These are phyloP conservation scores for Cryphonectria parasitica DNA, from an alignment of 2,329 filamentous ascomycete species.

Conservation along the genomic window DNA sequence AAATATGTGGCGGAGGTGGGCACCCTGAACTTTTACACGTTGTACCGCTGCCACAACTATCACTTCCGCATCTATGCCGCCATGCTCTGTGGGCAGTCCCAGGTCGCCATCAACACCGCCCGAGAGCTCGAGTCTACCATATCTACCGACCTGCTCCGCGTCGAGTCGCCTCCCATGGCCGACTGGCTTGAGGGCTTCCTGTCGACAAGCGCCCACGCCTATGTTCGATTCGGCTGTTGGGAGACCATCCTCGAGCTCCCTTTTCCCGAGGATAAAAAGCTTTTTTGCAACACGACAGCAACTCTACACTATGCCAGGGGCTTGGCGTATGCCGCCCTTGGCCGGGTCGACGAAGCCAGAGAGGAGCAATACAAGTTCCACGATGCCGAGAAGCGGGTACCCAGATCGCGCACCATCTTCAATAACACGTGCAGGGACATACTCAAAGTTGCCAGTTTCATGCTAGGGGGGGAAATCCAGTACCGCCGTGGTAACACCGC, in stretches of 20 bases:
- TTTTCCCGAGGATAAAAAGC: slow-evolving; percentile 58
- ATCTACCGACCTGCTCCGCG: slow-evolving; percentile 64
- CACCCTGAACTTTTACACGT: slow-evolving; percentile 72
- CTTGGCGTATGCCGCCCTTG: slow-evolving; percentile 65
- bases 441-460: slow-evolving; percentile 63
- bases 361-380: slow-evolving; percentile 55
- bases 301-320: slow-evolving; percentile 71
- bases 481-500: slow-evolving; percentile 66
- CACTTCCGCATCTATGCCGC: slow-evolving; percentile 78
- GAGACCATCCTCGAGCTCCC: slow-evolving; percentile 61
- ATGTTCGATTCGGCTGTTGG: slow-evolving; percentile 77
- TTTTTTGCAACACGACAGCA: slow-evolving; percentile 73
- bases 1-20: slow-evolving; percentile 64
- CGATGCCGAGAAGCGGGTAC: slow-evolving; percentile 55
- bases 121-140: slow-evolving; percentile 63
- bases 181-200: slow-evolving; percentile 78
- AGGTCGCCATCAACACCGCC: slow-evolving; percentile 64
- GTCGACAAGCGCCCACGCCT: slow-evolving; percentile 68
- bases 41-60: slow-evolving; percentile 75
- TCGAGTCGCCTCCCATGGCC: slow-evolving; percentile 73
- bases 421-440: slow-evolving; percentile 69
- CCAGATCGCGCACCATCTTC: slow-evolving; percentile 65
- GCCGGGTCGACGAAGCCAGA: slow-evolving; percentile 58
- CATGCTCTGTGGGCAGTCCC: slow-evolving; percentile 73
- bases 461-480: slow-evolving; percentile 75